These are phyloP conservation scores for Cucurbita moschata DNA, from an alignment of 306 rosid genomes.

Conservation along the genomic window DNA sequence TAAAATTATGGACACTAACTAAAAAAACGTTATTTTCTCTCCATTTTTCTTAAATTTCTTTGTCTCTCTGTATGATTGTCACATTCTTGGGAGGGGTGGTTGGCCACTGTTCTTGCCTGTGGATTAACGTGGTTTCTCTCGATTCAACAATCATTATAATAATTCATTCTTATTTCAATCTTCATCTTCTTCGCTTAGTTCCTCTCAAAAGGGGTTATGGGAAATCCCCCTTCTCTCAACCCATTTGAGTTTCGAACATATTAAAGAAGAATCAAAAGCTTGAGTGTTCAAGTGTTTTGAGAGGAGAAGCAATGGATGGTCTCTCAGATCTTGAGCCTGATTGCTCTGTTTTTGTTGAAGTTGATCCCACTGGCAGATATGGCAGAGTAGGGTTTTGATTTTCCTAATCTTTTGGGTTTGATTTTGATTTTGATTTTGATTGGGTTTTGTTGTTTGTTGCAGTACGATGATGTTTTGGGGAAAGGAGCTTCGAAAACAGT, in stretches of 20 bases:
- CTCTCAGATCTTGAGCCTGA: conserved; percentile 36
- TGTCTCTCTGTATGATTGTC: conserved; percentile 10
- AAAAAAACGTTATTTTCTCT: no score
- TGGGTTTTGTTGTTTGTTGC: conserved; percentile 21
- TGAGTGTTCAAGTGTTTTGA: neutral
- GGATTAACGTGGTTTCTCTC: neutral
- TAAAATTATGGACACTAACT: no score
- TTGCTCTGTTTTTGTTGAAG: conserved; percentile 58
- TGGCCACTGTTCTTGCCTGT: conserved; percentile 7
- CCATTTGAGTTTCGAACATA: neutral
- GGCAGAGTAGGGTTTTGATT: conserved; percentile 47
- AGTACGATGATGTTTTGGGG: conserved; percentile 91
- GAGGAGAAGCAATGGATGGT: conserved; percentile 37
- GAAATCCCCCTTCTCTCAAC: neutral
- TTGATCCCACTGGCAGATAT: conserved; percentile 99
- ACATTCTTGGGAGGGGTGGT: conserved; percentile 6
- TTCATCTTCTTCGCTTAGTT: conserved; percentile 1
- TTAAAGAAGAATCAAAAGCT: neutral
- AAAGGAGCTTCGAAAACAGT: conserved; percentile 96
- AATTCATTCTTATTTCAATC: neutral
- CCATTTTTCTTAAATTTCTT: neutral
- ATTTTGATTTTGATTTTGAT: neutral
- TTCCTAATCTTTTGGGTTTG: neutral
- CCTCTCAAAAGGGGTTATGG: neutral
- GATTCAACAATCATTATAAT: conserved; percentile 1